phyloP scores from a whole-genome alignment of 2,329 filamentous ascomycete species.

The Lasiodiplodia gonubiensis region DNA sequence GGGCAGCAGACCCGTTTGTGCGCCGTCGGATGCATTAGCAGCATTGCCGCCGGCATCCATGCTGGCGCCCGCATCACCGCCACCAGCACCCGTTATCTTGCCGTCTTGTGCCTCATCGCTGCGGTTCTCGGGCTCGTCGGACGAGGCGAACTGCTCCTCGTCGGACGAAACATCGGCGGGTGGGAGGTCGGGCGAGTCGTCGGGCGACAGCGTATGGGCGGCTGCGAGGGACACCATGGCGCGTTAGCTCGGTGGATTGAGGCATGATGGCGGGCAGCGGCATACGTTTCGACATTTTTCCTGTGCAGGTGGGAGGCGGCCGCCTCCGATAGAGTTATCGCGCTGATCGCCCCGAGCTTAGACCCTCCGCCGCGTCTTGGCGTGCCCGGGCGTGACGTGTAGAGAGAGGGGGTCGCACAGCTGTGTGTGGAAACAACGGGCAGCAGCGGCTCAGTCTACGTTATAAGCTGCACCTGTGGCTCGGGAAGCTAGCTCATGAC shows the following conservation, averaged over 20 bases:
- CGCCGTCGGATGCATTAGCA: slow-evolving; percentile 34
- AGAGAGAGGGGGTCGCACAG: slow-evolving; percentile 1
- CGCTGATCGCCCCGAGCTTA: slow-evolving; percentile 19
- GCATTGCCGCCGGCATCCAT: slow-evolving; percentile 36
- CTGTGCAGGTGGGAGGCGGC: slow-evolving; percentile 14
- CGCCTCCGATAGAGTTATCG: slow-evolving; percentile 25
- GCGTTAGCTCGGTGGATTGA: slow-evolving; percentile 8
- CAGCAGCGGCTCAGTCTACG: slow-evolving; percentile 1
- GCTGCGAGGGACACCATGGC: slow-evolving; percentile 11
- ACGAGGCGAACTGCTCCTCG: slow-evolving; percentile 41
- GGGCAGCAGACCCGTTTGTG: slow-evolving; percentile 48
- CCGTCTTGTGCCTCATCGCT: slow-evolving; percentile 35
- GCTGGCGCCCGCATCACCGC: slow-evolving; percentile 30
- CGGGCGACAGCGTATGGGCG: slow-evolving; percentile 38
- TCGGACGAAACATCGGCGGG: slow-evolving; percentile 44
- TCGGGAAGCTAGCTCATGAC: slow-evolving; percentile 1
- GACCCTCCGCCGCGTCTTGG: slow-evolving; percentile 22
- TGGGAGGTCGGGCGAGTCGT: slow-evolving; percentile 44
- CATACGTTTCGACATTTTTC: slow-evolving; percentile 29
- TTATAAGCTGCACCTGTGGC: slow-evolving; percentile 18
- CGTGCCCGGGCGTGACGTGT: neutral
- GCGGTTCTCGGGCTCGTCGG: slow-evolving; percentile 34
- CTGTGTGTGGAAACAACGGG: neutral
- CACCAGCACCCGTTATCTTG: slow-evolving; percentile 4
- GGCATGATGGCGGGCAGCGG: neutral